These are phyloP conservation scores for Phlebiopsis gigantea DNA, from an alignment of 768 basidiomycete genomes.

Conservation along the genomic window DNA sequence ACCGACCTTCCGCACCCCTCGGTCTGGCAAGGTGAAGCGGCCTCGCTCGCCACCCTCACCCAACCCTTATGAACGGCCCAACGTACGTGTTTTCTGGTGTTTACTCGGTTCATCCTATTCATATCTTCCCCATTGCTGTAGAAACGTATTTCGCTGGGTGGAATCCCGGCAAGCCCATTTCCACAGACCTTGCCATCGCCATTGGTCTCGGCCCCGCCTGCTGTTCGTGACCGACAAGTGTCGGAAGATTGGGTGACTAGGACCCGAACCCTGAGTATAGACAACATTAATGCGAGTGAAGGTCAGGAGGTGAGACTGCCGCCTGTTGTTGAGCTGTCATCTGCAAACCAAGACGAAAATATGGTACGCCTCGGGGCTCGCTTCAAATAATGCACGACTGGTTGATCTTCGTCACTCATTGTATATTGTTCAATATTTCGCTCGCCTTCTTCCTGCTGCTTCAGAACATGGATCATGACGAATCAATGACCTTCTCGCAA, in stretches of 20 bases:
- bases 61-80: slow-evolving; percentile 44
- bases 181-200: slow-evolving; percentile 11
- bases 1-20: slow-evolving; percentile 19
- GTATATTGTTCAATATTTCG: neutral
- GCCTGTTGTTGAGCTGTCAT: neutral
- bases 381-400: neutral
- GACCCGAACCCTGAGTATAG: slow-evolving; percentile 61
- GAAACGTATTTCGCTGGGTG: slow-evolving; percentile 55
- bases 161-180: slow-evolving; percentile 17
- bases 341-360: neutral
- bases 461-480: slow-evolving; percentile 4
- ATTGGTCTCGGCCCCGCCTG: slow-evolving; percentile 24
- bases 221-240: slow-evolving; percentile 13
- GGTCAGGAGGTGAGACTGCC: neutral
- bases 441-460: neutral
- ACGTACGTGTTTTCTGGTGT: slow-evolving; percentile 34
- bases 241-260: slow-evolving; percentile 77
- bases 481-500: neutral
- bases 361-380: neutral
- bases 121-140: slow-evolving; percentile 19
- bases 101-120: neutral
- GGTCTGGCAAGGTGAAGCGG: slow-evolving; percentile 39
- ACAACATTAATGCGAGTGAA: slow-evolving; percentile 14
- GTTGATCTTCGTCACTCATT: neutral
- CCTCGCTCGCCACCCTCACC: slow-evolving; percentile 56